phyloP scores from a whole-genome alignment of 306 rosid species.

The Casuarina cunninghamiana region DNA sequence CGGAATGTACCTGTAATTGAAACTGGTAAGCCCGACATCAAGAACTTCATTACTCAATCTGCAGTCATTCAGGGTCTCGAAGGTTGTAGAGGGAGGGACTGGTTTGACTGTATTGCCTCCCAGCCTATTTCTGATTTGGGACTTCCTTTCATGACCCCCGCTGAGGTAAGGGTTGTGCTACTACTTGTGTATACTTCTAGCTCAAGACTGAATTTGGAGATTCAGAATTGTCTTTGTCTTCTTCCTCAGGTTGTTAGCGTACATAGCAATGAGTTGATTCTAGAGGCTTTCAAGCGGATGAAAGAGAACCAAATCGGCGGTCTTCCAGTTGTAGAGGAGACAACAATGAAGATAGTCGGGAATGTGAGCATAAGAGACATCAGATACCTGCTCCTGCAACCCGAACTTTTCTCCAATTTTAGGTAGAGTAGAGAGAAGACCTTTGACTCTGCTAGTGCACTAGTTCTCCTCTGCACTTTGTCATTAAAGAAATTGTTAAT shows the following conservation, averaged over 20 bases:
- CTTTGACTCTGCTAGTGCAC: conserved; percentile 16
- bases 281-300: conserved; percentile 94
- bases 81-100: conserved; percentile 76
- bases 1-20: conserved; percentile 88
- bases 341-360: conserved; percentile 67
- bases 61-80: conserved; percentile 87
- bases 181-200: neutral
- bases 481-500: neutral
- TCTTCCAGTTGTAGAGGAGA: conserved; percentile 75
- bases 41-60: conserved; percentile 89
- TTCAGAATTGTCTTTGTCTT: conserved; percentile 17
- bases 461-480: neutral
- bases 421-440: conserved; percentile 43
- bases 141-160: conserved; percentile 79
- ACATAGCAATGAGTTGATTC: conserved; percentile 60
- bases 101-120: conserved; percentile 81
- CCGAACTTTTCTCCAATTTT: conserved; percentile 81
- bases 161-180: conserved; percentile 46
- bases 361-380: conserved; percentile 73
- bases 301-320: conserved; percentile 76
- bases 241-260: conserved; percentile 61
- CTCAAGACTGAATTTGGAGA: conserved; percentile 19
- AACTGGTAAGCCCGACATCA: conserved; percentile 62
- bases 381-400: conserved; percentile 66
- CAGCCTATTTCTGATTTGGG: conserved; percentile 65